Base-by-base conservation (phyloP, 371 early-diverging fungal genomes). In the Blakeslea trispora region DNA sequence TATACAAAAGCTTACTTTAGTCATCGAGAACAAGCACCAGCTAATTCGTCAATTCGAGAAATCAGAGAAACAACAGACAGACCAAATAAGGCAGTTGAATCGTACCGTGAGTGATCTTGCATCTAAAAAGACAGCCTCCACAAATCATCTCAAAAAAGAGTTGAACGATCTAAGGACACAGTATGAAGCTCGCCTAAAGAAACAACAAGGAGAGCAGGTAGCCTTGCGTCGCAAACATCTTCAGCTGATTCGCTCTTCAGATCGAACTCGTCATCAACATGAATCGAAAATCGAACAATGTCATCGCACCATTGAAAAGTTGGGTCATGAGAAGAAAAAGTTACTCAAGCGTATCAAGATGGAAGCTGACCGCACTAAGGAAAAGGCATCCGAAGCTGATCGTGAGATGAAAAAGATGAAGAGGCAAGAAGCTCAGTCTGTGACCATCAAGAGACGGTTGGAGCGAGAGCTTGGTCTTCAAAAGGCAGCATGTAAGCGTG, bases 331-430 rank as follows among this genome's bases (percentile, higher is more conserved):
- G 66, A 91, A 91, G 65, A 72, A 85, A 47, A 81, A 85, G 15
- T 74, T 90, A 68, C 64, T 88, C 57, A 89, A 87, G 53, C 84
- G 89, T 5, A 79, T 91, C 55, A 89, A 88, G 60, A 81, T 83
- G 57, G 90, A 91, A 48, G 73, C 83, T 0, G 81, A 87, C 53
- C 70, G 81, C 3, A 69, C 79, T 43, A 81, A 85, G 37, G 89
- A 87, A 31, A 72, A 83, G 40, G 68, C 75, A n/a, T 72, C 71
- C 21, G 71, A 73, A n/a, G 82, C 75, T 52, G 85, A 88, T 41
- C 73, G 81, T 14, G 91, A 91, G 55, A 75, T 91, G 47, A 77
- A 86, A n/a, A 75, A 77, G 31, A 57, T 89, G 21, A 77, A 82
- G 17, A 66, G 83, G 8, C 73, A 80, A 14, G 91, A 91, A 62